These are phyloP conservation scores for Salix udensis DNA, from an alignment of 345 rosid species.

Conservation along the genomic window DNA sequence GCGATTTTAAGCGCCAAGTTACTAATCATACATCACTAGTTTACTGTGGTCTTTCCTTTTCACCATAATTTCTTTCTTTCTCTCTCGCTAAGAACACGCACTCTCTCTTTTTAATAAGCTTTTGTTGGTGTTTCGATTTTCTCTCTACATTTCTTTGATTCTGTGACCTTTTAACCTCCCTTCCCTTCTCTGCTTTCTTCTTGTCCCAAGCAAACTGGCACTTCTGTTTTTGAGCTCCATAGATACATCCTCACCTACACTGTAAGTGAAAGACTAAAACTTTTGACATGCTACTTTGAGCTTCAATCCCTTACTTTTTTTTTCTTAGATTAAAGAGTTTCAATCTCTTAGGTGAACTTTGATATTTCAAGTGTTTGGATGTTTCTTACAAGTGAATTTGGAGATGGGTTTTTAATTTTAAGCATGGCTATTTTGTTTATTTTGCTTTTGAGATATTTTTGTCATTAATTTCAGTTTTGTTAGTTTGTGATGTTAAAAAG, in stretches of 20 bases:
- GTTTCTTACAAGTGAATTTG: conserved; percentile 21
- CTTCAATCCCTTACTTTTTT: not conserved
- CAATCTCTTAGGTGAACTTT: conserved; percentile 9
- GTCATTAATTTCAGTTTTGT: not conserved
- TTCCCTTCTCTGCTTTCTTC: conserved; percentile 28
- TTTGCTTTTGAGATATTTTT: conserved; percentile 11
- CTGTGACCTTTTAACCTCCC: conserved; percentile 42
- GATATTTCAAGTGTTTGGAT: conserved; percentile 6
- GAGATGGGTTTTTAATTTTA: conserved; percentile 11
- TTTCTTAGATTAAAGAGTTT: conserved; percentile 11
- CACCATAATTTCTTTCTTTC: conserved; percentile 6
- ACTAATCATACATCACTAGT: not conserved
- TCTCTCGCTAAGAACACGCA: not conserved
- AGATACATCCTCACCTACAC: conserved; percentile 12
- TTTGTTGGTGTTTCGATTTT: not conserved
- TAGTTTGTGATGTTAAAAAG: conserved; percentile 16
- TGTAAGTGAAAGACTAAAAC: conserved; percentile 38
- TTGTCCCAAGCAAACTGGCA: conserved; percentile 28
- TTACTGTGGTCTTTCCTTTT: conserved; percentile 10
- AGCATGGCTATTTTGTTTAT: conserved; percentile 1
- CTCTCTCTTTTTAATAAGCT: not conserved
- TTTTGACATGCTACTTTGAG: not conserved
- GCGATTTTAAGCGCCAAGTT: not conserved
- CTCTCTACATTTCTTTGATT: conserved; percentile 22
- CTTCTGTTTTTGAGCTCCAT: conserved; percentile 10